Evolutionary conservation across 2,329 filamentous ascomycete species (phyloP), one percentile per base, ranked within the genome.

Genomic region (Mariannaea sp.): DNA sequence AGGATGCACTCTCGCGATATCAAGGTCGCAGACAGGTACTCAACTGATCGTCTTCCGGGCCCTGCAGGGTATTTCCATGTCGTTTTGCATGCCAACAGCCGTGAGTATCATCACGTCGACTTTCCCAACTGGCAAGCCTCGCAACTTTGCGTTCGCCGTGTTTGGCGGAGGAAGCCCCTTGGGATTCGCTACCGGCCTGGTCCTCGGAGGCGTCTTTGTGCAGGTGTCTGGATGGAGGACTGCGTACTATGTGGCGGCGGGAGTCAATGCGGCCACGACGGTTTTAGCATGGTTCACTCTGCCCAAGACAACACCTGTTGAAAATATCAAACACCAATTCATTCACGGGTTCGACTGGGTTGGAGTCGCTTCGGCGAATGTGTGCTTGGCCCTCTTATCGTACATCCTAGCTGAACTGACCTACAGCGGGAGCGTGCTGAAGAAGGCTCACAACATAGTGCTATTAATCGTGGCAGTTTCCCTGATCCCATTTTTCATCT

Each of bases 191-290:
- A 53, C 79, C 0, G 80, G 80, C 0, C 59, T 82, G 2, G 76
- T 82, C 0, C 68, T 81, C 0, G 78, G 77, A 5, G 79, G 79
- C 14, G 65, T 82, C 5, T 74, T 82, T 47, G 71, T 75, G 0
- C 73, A 80, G 39, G 74, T 71, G 0, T 70, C 75, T 5, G 78
- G 77, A 3, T 81, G 79, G 78, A 65, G 78, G 5, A 75, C 72
- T 59, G 70, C 72, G 0, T 81, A 76, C 24, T 78, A 75, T 42
- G 63, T 75, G 48, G 67, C 66, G 58, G 71, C 67, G 4, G 64
- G 68, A 1, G 60, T 79, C 13, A 73, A 71, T 30, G 47, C 22
- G 1, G 14, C 41, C 17, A n/a, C 29, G 14, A 33, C 42, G 5
- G 29, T 50, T n/a, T 30, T 55, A 7, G 53, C 53, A 13, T 55